phyloP scores from a whole-genome alignment of 2,329 filamentous ascomycete species.

The Sclerotinia spermophila region DNA sequence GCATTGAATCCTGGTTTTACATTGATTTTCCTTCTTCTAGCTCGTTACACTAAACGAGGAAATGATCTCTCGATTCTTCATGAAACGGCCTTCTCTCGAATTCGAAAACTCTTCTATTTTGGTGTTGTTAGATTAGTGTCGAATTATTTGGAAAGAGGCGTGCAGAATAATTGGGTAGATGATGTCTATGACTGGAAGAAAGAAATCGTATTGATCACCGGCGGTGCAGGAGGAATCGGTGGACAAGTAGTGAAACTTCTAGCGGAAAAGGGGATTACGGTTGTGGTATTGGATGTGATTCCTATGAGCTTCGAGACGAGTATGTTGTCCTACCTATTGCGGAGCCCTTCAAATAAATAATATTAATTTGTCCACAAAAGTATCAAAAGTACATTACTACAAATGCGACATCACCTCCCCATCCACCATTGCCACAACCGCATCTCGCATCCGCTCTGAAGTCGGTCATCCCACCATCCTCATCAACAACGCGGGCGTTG shows the following conservation, averaged over 20 bases:
- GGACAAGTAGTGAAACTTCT: constrained; percentile 61
- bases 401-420: constrained; percentile 65
- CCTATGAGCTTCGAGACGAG: constrained; percentile 51
- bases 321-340: constrained; percentile 34
- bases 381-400: constrained; percentile 61
- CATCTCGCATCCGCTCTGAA: constrained; percentile 49
- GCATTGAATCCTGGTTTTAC: constrained; percentile 62
- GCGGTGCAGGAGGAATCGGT: constrained; percentile 72
- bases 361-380: constrained; percentile 30
- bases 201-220: constrained; percentile 71
- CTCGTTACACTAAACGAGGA: constrained; percentile 61
- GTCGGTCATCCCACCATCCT: constrained; percentile 65
- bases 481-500: constrained; percentile 69
- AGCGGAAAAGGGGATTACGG: constrained; percentile 60
- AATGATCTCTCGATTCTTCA: constrained; percentile 51
- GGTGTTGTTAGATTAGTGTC: constrained; percentile 49
- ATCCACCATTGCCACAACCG: constrained; percentile 49
- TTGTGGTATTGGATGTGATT: constrained; percentile 70
- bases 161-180: constrained; percentile 47
- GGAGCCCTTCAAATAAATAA: background rate
- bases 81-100: constrained; percentile 47
- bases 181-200: constrained; percentile 62
- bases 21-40: constrained; percentile 59
- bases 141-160: constrained; percentile 48
- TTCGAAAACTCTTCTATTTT: constrained; percentile 52